These are phyloP conservation scores for Wolfiporia cocos DNA, from an alignment of 1,284 basidiomycete species.

Conservation along the genomic window DNA sequence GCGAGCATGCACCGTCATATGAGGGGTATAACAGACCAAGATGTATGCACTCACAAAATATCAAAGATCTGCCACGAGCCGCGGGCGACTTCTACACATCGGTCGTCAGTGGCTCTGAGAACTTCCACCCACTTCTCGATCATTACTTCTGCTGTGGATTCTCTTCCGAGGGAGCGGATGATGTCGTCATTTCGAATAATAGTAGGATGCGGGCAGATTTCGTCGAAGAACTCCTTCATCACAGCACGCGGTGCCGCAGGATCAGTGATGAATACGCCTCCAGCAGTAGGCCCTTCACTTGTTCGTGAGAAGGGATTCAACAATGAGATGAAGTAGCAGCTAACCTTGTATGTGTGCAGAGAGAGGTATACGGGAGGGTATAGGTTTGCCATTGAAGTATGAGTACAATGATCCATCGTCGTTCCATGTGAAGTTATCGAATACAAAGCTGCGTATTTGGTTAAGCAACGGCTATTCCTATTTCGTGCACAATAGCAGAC, in stretches of 20 bases:
- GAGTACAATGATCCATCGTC: slow-evolving; percentile 11
- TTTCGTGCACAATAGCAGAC: slow-evolving; percentile 11
- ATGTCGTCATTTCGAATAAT: slow-evolving; percentile 4
- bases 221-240: slow-evolving; percentile 9
- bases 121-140: slow-evolving; percentile 46
- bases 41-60: slow-evolving; percentile 22
- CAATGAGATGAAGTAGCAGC: not conserved
- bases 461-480: not conserved
- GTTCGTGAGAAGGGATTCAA: not conserved
- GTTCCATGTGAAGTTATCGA: slow-evolving; percentile 59
- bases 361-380: slow-evolving; percentile 49
- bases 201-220: slow-evolving; percentile 8
- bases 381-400: slow-evolving; percentile 31
- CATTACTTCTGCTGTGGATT: slow-evolving; percentile 18
- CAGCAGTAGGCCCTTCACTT: slow-evolving; percentile 39
- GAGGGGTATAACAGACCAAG: not conserved
- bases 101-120: slow-evolving; percentile 28
- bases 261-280: slow-evolving; percentile 32
- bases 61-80: slow-evolving; percentile 40
- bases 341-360: slow-evolving; percentile 47
- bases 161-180: not conserved
- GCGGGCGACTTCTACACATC: slow-evolving; percentile 46
- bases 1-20: not conserved
- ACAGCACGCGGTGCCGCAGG: slow-evolving; percentile 10
- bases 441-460: slow-evolving; percentile 36